phyloP scores from a whole-genome alignment of 768 basidiomycete species.

The Boletus sp. region DNA sequence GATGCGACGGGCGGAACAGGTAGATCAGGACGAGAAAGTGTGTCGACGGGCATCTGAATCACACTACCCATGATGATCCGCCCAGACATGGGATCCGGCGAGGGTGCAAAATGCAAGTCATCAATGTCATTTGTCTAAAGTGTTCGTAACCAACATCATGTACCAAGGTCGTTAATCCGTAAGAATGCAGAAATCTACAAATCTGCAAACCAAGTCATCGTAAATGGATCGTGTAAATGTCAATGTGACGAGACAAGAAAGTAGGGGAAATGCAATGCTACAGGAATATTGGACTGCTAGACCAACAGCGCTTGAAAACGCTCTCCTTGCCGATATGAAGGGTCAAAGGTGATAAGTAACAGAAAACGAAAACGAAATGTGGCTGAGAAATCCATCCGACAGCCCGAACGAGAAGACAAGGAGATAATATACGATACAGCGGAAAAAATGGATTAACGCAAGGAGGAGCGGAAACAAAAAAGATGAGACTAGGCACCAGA shows the following conservation, averaged over 20 bases:
- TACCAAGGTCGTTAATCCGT: slow-evolving; percentile 21
- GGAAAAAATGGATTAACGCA: slow-evolving; percentile 28
- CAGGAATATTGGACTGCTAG: slow-evolving; percentile 28
- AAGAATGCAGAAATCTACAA: slow-evolving; percentile 32
- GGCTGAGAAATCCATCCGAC: slow-evolving; percentile 33
- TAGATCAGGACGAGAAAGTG: slow-evolving; percentile 1
- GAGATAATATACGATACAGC: slow-evolving; percentile 31
- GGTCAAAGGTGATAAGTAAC: slow-evolving; percentile 36
- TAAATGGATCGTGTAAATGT: slow-evolving; percentile 14
- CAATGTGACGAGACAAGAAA: slow-evolving; percentile 12
- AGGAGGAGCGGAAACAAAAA: slow-evolving; percentile 29
- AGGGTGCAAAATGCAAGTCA: slow-evolving; percentile 11
- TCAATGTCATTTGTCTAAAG: slow-evolving; percentile 24
- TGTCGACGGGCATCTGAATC: background rate
- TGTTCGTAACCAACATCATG: slow-evolving; percentile 25
- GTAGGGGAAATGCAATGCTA: slow-evolving; percentile 34
- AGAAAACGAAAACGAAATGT: slow-evolving; percentile 13
- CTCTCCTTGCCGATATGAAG: slow-evolving; percentile 35
- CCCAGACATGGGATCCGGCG: background rate
- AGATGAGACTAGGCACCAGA: slow-evolving; percentile 12
- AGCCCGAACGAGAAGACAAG: slow-evolving; percentile 27
- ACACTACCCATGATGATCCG: slow-evolving; percentile 16
- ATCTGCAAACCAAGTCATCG: slow-evolving; percentile 21
- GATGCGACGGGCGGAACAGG: background rate
- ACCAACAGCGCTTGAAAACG: slow-evolving; percentile 29